Evolutionary conservation across 768 basidiomycete genomes (phyloP).

Genomic region (Suillus alpinus): DNA sequence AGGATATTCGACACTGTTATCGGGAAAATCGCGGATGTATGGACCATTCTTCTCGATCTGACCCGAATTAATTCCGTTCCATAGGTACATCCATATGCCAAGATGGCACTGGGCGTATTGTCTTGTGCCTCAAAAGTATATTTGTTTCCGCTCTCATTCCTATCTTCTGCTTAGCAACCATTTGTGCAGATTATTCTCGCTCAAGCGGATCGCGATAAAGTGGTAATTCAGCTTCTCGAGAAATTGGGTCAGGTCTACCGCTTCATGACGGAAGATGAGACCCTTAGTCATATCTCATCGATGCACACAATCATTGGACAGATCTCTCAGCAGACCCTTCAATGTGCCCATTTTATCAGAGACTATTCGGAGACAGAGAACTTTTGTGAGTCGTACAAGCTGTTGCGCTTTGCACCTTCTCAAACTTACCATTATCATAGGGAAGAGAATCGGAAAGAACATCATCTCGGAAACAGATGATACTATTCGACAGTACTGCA

Average conservation of each 20-base stretch:
- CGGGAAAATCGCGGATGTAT: background rate
- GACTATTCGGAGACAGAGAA: slow-evolving; percentile 22
- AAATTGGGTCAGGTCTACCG: background rate
- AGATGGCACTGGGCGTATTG: slow-evolving; percentile 3
- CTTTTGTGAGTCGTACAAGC: slow-evolving; percentile 14
- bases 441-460: background rate
- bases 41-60: background rate
- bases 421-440: background rate
- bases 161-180: background rate
- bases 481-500: background rate
- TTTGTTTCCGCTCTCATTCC: too few relatives aligned
- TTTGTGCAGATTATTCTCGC: background rate
- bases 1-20: background rate
- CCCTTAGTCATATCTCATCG: background rate
- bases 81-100: slow-evolving; percentile 8
- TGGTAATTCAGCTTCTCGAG: background rate
- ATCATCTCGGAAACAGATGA: background rate
- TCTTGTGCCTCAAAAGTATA: background rate
- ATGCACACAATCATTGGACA: background rate
- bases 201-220: background rate
- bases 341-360: slow-evolving; percentile 26
- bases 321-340: slow-evolving; percentile 14
- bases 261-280: background rate
- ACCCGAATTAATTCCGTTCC: background rate
- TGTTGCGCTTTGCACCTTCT: background rate